Conservation (phyloP, 805 yeast species). For the Ogataea populi-albae region DNA sequence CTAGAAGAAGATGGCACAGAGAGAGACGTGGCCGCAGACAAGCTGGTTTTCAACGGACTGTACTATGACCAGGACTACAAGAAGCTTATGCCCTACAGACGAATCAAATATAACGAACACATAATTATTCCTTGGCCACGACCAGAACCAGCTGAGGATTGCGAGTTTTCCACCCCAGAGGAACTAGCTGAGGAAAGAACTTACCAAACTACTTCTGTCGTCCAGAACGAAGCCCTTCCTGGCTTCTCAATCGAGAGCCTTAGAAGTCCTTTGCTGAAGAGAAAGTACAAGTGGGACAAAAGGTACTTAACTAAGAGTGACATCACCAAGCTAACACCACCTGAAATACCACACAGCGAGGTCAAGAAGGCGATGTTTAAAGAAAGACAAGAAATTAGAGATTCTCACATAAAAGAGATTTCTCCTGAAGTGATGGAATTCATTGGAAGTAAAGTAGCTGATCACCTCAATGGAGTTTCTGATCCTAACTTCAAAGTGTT, state of each 20-base stretch:
- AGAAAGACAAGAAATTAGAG: slow-evolving; percentile 48
- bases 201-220: slow-evolving; percentile 64
- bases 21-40: slow-evolving; percentile 76
- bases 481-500: slow-evolving; percentile 32
- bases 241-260: slow-evolving; percentile 54
- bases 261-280: slow-evolving; percentile 72
- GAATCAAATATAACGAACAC: slow-evolving; percentile 65
- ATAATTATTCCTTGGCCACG: slow-evolving; percentile 88
- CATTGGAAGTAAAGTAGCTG: slow-evolving; percentile 41
- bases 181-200: slow-evolving; percentile 67
- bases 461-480: slow-evolving; percentile 31
- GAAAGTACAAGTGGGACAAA: slow-evolving; percentile 53
- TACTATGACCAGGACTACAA: slow-evolving; percentile 75
- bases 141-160: slow-evolving; percentile 58
- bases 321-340: slow-evolving; percentile 59
- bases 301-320: slow-evolving; percentile 54
- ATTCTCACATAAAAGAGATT: slow-evolving; percentile 37
- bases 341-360: slow-evolving; percentile 72
- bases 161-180: slow-evolving; percentile 53
- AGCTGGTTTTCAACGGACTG: slow-evolving; percentile 60
- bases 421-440: slow-evolving; percentile 43
- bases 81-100: slow-evolving; percentile 72
- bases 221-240: slow-evolving; percentile 65
- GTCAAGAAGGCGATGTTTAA: slow-evolving; percentile 59
- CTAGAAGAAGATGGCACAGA: slow-evolving; percentile 61